Evolutionary conservation across 495 filamentous ascomycete genomes (phyloP).

Genomic region (Tuber calosporum): DNA sequence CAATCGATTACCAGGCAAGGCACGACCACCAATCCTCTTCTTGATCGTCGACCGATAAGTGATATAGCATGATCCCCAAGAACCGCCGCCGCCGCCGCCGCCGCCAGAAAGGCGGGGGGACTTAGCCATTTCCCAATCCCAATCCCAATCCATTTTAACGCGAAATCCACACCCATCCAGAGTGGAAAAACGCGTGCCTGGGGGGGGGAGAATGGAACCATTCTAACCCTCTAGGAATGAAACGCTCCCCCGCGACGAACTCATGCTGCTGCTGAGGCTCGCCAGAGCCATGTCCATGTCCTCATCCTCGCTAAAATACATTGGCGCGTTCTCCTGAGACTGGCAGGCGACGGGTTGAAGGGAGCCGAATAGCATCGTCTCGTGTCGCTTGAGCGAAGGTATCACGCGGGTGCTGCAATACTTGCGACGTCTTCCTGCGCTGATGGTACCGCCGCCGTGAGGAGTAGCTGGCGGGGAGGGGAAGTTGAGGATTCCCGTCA

Average conservation of each 20-base stretch:
- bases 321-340: slow-evolving; percentile 24
- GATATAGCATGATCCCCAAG: not conserved
- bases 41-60: not conserved
- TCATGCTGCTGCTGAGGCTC: not conserved
- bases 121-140: not conserved
- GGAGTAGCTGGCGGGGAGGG: slow-evolving; percentile 23
- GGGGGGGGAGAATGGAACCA: not conserved
- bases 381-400: slow-evolving; percentile 26
- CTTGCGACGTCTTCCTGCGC: slow-evolving; percentile 17
- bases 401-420: slow-evolving; percentile 26
- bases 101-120: not conserved
- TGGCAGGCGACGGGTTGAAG: slow-evolving; percentile 32
- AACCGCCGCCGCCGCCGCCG: no score
- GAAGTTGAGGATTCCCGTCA: slow-evolving; percentile 16
- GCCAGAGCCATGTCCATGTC: not conserved
- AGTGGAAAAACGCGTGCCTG: not conserved
- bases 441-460: slow-evolving; percentile 2
- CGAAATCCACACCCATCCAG: not conserved
- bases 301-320: not conserved
- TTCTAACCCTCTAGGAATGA: not conserved
- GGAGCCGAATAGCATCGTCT: slow-evolving; percentile 34
- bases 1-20: not conserved
- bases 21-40: not conserved
- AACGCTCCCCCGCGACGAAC: not conserved
- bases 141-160: not conserved